These are phyloP conservation scores for Vicia faba DNA, from an alignment of 306 rosid species.

Conservation along the genomic window DNA sequence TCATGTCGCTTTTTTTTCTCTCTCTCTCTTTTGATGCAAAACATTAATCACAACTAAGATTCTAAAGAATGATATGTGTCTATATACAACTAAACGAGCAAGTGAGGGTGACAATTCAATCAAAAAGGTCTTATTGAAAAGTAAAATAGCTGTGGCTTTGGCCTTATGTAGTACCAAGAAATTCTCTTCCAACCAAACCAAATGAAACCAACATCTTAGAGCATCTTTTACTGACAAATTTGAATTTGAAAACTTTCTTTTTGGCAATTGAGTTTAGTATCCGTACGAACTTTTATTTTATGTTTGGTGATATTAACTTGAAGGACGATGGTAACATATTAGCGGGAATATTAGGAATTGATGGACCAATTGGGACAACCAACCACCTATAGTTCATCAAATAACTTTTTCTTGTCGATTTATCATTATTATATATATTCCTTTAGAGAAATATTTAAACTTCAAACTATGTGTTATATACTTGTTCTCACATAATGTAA, in stretches of 20 bases:
- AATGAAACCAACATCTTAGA: not conserved
- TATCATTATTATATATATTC: not conserved
- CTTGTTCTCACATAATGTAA: not conserved
- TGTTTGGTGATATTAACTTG: slow-evolving; percentile 28
- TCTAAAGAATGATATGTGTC: slow-evolving; percentile 22
- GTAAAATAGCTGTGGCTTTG: slow-evolving; percentile 34
- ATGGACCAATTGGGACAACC: slow-evolving; percentile 36
- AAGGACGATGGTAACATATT: slow-evolving; percentile 24
- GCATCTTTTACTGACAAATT: slow-evolving; percentile 37
- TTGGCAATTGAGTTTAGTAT: slow-evolving; percentile 22
- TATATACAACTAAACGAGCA: slow-evolving; percentile 23
- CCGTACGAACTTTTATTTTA: not conserved
- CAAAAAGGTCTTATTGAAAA: slow-evolving; percentile 41
- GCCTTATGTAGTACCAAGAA: slow-evolving; percentile 40
- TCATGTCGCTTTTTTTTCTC: slow-evolving; percentile 10
- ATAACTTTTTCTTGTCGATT: slow-evolving; percentile 4
- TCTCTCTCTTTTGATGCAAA: slow-evolving; percentile 32
- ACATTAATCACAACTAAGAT: slow-evolving; percentile 23
- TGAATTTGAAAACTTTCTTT: slow-evolving; percentile 19
- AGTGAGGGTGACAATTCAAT: slow-evolving; percentile 44
- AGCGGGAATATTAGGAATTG: slow-evolving; percentile 40
- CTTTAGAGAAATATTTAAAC: slow-evolving; percentile 22
- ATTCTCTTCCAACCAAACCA: slow-evolving; percentile 34
- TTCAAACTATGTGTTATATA: slow-evolving; percentile 28
- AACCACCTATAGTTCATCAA: slow-evolving; percentile 30